Base-by-base conservation (phyloP, 495 filamentous ascomycete species). In the Elaphomyces granulatus region DNA sequence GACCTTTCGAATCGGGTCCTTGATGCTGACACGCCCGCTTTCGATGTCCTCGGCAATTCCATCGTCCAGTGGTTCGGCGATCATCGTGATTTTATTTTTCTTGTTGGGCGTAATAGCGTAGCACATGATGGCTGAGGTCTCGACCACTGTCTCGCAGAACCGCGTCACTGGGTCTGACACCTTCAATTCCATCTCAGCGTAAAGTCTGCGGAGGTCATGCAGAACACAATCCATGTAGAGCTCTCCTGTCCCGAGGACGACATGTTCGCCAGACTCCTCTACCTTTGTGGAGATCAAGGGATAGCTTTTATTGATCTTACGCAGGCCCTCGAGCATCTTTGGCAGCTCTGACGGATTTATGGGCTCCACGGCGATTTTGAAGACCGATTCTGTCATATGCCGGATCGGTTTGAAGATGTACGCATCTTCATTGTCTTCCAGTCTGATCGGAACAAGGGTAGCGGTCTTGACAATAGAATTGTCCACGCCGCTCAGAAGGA, bases 101-200 rank as follows among this genome's bases (percentile, higher is more conserved):
- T 98, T 96, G 61, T 98, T 98, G 4, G 90, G 90, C 3, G 90
- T 98, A 47, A 93, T 74, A 8, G 90, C 87, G 58, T 94, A 96
- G 57, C 90, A 96, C 67, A 95, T 95, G 42, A 93, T 94, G 19
- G 88, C 87, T 15, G 84, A 93, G 37, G 86, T 92, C 54, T 96
- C 92, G 36, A 92, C 86, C n/a, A 94, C 86, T 2, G 90, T 98
- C 63, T 98, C 90, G 59, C 85, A 92, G 68, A 98, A 98, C 20
- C 90, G 75, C 17, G 92, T 95, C 15, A 96, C 92, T 3, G 90
- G 90, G 52, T 98, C 90, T 8, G 90, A 98, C 34, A 98, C 85
- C 61, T 94, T 94, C 59, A 96, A 75, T 52, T 98, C 92, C 90
- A 98, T 98, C 53, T 96, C 87, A n/a, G 88, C 86, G 57, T 94